phyloP scores from a whole-genome alignment of 2,329 filamentous ascomycete genomes.

The Phyllachora maydis region DNA sequence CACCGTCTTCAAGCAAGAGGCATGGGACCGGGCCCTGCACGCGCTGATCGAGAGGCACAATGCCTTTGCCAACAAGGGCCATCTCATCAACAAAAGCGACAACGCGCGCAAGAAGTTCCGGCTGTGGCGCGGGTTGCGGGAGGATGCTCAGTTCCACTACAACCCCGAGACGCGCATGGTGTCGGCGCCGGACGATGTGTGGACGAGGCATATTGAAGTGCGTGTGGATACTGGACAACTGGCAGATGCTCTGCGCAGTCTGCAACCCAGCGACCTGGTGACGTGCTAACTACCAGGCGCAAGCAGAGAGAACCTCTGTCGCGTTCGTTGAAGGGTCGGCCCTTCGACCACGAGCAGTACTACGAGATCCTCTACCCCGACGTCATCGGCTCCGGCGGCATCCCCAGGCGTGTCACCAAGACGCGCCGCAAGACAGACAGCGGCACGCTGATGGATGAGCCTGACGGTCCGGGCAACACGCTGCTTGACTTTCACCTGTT shows the following conservation, averaged over 20 bases:
- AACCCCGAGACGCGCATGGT: slow-evolving; percentile 27
- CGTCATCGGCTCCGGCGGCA: slow-evolving; percentile 36
- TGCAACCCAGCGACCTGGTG: neutral
- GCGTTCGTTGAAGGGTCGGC: slow-evolving; percentile 30
- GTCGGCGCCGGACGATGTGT: slow-evolving; percentile 33
- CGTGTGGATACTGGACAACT: slow-evolving; percentile 6
- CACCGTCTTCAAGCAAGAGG: slow-evolving; percentile 39
- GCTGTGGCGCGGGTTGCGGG: slow-evolving; percentile 35
- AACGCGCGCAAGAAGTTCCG: slow-evolving; percentile 42
- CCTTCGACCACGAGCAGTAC: slow-evolving; percentile 38
- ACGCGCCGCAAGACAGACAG: slow-evolving; percentile 27
- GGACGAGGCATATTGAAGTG: slow-evolving; percentile 35
- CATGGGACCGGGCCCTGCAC: slow-evolving; percentile 34
- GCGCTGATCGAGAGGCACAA: slow-evolving; percentile 32
- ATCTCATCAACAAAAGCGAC: slow-evolving; percentile 43
- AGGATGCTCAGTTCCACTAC: slow-evolving; percentile 35
- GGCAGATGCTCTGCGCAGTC: too few relatives aligned
- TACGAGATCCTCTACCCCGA: slow-evolving; percentile 40
- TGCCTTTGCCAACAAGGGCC: slow-evolving; percentile 36
- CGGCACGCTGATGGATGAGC: slow-evolving; percentile 18
- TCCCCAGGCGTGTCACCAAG: slow-evolving; percentile 37
- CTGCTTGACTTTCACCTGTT: slow-evolving; percentile 25
- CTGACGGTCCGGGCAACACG: slow-evolving; percentile 23
- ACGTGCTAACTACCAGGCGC: too few relatives aligned
- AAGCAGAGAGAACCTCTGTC: slow-evolving; percentile 34